These are phyloP conservation scores for Orychophragmus violaceus DNA, from an alignment of 345 rosid genomes.

Conservation along the genomic window DNA sequence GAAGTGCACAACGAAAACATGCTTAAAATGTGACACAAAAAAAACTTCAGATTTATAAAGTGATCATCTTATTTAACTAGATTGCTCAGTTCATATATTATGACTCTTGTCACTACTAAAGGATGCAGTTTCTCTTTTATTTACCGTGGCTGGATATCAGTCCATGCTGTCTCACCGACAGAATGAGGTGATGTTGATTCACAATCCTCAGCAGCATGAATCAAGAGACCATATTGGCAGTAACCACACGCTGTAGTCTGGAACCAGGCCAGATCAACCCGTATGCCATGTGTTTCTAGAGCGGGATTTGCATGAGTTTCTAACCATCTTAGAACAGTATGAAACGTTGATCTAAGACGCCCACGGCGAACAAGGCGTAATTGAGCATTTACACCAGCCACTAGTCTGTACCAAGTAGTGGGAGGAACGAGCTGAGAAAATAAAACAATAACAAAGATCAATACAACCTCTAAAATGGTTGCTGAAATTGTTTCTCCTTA, in stretches of 20 bases:
- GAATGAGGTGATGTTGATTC: conserved; percentile 35
- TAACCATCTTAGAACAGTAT: conserved; percentile 72
- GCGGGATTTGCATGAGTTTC: conserved; percentile 92
- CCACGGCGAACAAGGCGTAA: conserved; percentile 88
- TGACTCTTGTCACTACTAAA: neutral
- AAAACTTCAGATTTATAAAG: neutral
- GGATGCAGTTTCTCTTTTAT: conserved; percentile 1
- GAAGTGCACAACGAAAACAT: conserved; percentile 1
- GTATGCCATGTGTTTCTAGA: conserved; percentile 52
- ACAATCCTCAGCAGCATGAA: conserved; percentile 55
- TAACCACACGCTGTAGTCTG: conserved; percentile 77
- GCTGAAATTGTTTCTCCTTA: conserved; percentile 9
- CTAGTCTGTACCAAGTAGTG: conserved; percentile 88
- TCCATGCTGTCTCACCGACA: conserved; percentile 33
- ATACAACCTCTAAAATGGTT: conserved; percentile 13
- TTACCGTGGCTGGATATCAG: conserved; percentile 56
- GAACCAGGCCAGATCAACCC: conserved; percentile 92
- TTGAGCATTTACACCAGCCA: conserved; percentile 97
- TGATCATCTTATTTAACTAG: conserved; percentile 6
- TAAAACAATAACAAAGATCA: conserved; percentile 12
- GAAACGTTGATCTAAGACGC: conserved; percentile 59
- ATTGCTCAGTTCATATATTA: neutral
- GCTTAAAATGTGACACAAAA: neutral
- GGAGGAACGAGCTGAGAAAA: conserved; percentile 67
- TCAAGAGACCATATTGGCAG: conserved; percentile 81